Conservation (phyloP, 2,329 filamentous ascomycete genomes). For the Venturia carpophila region DNA sequence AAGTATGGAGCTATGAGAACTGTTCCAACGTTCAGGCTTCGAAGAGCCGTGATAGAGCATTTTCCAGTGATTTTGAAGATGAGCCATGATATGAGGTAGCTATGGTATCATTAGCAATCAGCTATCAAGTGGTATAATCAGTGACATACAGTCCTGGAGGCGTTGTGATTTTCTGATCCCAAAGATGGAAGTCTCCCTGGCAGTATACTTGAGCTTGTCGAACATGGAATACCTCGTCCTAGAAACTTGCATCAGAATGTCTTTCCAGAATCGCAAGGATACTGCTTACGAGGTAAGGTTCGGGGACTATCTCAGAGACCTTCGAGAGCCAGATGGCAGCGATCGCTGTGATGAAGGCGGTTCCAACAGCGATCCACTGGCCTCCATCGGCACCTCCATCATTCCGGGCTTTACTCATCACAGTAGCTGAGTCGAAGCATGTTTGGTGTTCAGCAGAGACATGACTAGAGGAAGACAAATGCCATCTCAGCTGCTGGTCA, state of each 20-base stretch:
- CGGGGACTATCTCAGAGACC: slow-evolving; percentile 44
- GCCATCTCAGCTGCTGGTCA: background rate
- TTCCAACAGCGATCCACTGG: slow-evolving; percentile 1
- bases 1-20: slow-evolving; percentile 31
- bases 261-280: background rate
- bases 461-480: background rate
- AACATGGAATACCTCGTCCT: slow-evolving; percentile 81
- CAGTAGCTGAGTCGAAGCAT: background rate
- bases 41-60: slow-evolving; percentile 33
- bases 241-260: background rate
- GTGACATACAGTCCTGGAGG: slow-evolving; percentile 65
- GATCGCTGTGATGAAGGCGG: slow-evolving; percentile 4
- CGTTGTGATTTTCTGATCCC: slow-evolving; percentile 97
- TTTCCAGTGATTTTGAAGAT: slow-evolving; percentile 31
- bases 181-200: slow-evolving; percentile 60
- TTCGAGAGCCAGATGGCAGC: slow-evolving; percentile 35
- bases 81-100: slow-evolving; percentile 37
- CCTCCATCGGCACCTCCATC: background rate
- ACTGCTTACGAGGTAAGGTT: slow-evolving; percentile 50
- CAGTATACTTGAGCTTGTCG: slow-evolving; percentile 89
- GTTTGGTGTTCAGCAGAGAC: background rate
- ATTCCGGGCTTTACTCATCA: background rate
- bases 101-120: slow-evolving; percentile 30
- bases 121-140: slow-evolving; percentile 46
- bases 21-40: slow-evolving; percentile 33